Evolutionary conservation across 306 rosid species (phyloP), one percentile per base, ranked within the genome.

Genomic region (Oxytropis ochrocephala): DNA sequence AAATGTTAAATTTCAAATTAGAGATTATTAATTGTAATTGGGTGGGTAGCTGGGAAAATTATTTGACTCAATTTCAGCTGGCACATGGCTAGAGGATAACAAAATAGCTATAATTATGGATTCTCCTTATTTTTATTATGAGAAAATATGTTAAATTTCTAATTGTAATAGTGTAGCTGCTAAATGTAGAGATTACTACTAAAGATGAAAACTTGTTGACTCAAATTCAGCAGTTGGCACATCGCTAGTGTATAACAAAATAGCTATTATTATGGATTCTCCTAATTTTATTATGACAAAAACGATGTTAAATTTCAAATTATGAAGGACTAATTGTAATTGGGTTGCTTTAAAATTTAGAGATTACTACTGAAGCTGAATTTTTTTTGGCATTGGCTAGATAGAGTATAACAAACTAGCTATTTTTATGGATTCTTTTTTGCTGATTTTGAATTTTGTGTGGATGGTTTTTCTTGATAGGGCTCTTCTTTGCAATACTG

Each of bases 401-500:
- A 33, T 11, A 5, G 19, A 1, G 12, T n/a, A 27, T 44, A 21
- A 29, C n/a, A 11, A 42, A n/a, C n/a, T 57, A 8, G 48, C 58
- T 35, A 11, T 1, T 19, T 9, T 50, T 42, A 10, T n/a, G 16
- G 41, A 33, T 27, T 13, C 11, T 41, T 19, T 61, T 16, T 17
- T 18, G 60, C 24, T 69, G 74, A 58, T 58, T 54, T 79, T 18
- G 32, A 5, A 9, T 70, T 58, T 58, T 56, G 46, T 67, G 64
- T 55, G 61, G 62, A 42, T 72, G 64, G 9, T 62, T 5, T 12
- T 67, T 56, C 24, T 67, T 56, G 72, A 55, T 82, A 94, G 99
- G 99, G 30, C 41, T 88, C n/a, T 91, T 95, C 82, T 95, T 95
- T 77, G 96, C 99, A 36, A 68, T 84, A 55, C 84, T 95, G 58